phyloP scores from a whole-genome alignment of 2,329 filamentous ascomycete species.

The Phyllosticta citribraziliensis region DNA sequence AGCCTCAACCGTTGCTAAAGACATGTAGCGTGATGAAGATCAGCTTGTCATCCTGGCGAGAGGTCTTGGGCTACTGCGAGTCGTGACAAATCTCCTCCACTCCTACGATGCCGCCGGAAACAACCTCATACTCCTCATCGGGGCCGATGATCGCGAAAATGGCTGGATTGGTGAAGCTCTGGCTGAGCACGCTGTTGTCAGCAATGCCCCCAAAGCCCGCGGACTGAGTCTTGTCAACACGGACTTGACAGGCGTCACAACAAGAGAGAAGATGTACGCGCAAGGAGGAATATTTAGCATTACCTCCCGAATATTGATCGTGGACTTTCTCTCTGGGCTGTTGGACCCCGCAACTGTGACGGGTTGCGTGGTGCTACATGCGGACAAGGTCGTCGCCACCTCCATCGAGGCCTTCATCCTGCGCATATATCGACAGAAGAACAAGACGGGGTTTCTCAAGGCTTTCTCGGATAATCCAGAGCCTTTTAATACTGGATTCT shows the following conservation, averaged over 20 bases:
- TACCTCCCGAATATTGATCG: slow-evolving; percentile 88
- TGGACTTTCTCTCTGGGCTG: slow-evolving; percentile 79
- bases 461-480: slow-evolving; percentile 93
- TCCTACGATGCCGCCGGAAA: slow-evolving; percentile 94
- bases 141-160: slow-evolving; percentile 88
- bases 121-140: slow-evolving; percentile 81
- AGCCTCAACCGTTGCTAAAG: slow-evolving; percentile 48
- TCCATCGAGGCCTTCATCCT: slow-evolving; percentile 92
- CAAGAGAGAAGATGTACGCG: slow-evolving; percentile 84
- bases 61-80: slow-evolving; percentile 80
- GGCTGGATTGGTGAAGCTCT: slow-evolving; percentile 93
- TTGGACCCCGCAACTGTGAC: slow-evolving; percentile 78
- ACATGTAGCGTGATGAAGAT: slow-evolving; percentile 61
- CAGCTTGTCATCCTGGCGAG: slow-evolving; percentile 85
- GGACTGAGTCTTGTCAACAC: slow-evolving; percentile 91
- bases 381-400: slow-evolving; percentile 75
- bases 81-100: slow-evolving; percentile 92
- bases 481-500: slow-evolving; percentile 79
- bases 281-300: slow-evolving; percentile 89
- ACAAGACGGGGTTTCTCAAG: slow-evolving; percentile 88
- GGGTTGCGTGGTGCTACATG: slow-evolving; percentile 77
- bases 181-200: slow-evolving; percentile 90
- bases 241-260: slow-evolving; percentile 77
- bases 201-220: slow-evolving; percentile 68
- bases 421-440: slow-evolving; percentile 86